phyloP scores from a whole-genome alignment of 139 green algal species.

The Chlamydomonas applanata region DNA sequence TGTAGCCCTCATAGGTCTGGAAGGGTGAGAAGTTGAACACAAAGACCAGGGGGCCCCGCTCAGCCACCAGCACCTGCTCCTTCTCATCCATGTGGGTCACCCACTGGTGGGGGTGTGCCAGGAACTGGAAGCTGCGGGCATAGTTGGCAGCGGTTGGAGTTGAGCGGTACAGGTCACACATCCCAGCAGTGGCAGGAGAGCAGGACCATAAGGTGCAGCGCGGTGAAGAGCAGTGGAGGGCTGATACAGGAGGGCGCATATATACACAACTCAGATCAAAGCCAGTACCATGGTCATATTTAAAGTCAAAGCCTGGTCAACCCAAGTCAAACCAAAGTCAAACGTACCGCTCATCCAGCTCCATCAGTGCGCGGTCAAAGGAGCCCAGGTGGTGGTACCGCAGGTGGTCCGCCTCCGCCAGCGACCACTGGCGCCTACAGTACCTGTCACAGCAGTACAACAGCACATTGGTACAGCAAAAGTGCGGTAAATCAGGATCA shows the following conservation, averaged over 20 bases:
- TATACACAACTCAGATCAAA: no score
- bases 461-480: neutral
- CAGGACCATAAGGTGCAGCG: no score
- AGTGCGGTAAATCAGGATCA: neutral
- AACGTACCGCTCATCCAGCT: conserved; percentile 53
- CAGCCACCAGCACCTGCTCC: conserved; percentile 84
- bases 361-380: conserved; percentile 79
- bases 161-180: no score
- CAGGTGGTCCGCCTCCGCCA: conserved; percentile 75
- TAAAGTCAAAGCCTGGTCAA: no score
- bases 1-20: conserved; percentile 71
- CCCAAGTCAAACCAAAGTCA: no score
- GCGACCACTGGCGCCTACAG: conserved; percentile 80
- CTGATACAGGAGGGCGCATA: no score
- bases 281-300: neutral
- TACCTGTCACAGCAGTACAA: conserved; percentile 20
- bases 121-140: conserved; percentile 47
- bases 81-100: conserved; percentile 74
- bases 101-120: conserved; percentile 62
- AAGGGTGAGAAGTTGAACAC: conserved; percentile 94
- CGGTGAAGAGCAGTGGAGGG: no score
- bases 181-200: no score
- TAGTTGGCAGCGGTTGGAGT: no score
- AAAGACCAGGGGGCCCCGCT: conserved; percentile 91
- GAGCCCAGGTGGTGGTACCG: conserved; percentile 75